Percentiles rank a stretch among this genome's conserved stretches.
Conservation (phyloP, 129 eudicot genomes). For the Heracleum sosnowskyi region DNA sequence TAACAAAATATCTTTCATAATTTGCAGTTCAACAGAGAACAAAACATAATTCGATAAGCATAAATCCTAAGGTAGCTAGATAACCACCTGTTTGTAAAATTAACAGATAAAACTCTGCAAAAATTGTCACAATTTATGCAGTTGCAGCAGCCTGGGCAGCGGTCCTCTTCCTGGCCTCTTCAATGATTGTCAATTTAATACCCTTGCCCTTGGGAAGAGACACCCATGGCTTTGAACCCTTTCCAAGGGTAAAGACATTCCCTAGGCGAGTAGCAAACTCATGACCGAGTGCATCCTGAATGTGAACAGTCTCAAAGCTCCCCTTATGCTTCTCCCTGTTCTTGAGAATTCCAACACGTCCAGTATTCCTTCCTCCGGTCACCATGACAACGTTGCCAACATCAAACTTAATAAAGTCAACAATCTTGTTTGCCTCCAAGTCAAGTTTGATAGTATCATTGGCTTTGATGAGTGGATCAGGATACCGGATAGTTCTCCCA, state of each 20-base stretch:
- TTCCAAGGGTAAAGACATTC: conserved; percentile 50
- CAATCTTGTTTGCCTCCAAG: conserved; percentile 42
- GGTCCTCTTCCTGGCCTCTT: conserved; percentile 57
- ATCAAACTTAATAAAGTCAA: conserved; percentile 57
- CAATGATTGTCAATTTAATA: conserved; percentile 45
- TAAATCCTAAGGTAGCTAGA: neutral
- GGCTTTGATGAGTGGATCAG: conserved; percentile 56
- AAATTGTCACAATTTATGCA: conserved; percentile 9
- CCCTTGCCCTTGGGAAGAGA: conserved; percentile 69
- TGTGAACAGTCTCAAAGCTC: conserved; percentile 47
- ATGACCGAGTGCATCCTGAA: conserved; percentile 41
- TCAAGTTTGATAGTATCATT: conserved; percentile 60
- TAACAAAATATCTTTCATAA: conserved; percentile 11
- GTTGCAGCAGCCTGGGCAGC: conserved; percentile 29
- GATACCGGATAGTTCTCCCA: conserved; percentile 59
- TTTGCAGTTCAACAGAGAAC: conserved; percentile 13
- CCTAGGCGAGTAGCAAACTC: conserved; percentile 56
- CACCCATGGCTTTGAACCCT: conserved; percentile 58
- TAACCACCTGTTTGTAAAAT: neutral
- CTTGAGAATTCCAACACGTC: conserved; percentile 54
- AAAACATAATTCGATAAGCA: neutral
- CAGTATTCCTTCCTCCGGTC: conserved; percentile 58
- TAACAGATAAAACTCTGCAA: neutral
- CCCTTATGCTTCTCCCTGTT: conserved; percentile 63
- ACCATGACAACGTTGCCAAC: conserved; percentile 71